Percentiles rank a stretch among this genome's conserved stretches.
Evolutionary conservation across 2,329 filamentous ascomycete genomes (phyloP).

Genomic region (Verruconis gallopava): DNA sequence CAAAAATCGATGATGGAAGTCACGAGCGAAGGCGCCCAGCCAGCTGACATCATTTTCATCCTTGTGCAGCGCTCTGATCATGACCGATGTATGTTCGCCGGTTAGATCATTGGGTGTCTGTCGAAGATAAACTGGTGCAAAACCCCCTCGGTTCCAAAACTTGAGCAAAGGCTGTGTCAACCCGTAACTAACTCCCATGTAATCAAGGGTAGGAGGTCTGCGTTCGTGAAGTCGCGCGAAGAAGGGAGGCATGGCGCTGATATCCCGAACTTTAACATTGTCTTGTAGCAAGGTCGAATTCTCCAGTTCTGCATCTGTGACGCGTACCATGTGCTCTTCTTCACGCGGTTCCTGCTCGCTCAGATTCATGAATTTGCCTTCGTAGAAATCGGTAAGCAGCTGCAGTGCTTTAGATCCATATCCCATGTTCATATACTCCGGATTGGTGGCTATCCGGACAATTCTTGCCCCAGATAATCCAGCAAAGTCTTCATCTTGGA

Average conservation of each 20-base stretch:
- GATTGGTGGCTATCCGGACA: conserved; percentile 91
- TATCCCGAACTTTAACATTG: conserved; percentile 80
- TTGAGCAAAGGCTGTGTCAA: conserved; percentile 78
- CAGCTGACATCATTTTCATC: conserved; percentile 59
- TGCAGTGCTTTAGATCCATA: conserved; percentile 84
- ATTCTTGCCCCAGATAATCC: conserved; percentile 82
- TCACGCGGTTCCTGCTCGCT: conserved; percentile 54
- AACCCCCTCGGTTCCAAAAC: conserved; percentile 87
- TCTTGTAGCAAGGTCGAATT: conserved; percentile 67
- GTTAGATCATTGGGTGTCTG: conserved; percentile 95
- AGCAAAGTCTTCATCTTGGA: conserved; percentile 94
- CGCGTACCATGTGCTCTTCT: conserved; percentile 53
- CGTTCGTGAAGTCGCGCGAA: conserved; percentile 81
- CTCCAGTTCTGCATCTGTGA: conserved; percentile 71
- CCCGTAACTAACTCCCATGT: conserved; percentile 90
- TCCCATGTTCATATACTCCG: conserved; percentile 83
- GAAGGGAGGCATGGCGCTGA: conserved; percentile 80
- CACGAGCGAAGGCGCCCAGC: conserved; percentile 80
- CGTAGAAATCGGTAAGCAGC: conserved; percentile 83
- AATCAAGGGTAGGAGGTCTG: conserved; percentile 69
- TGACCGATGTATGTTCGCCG: conserved; percentile 94
- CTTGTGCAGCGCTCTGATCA: conserved; percentile 67
- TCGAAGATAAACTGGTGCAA: conserved; percentile 81
- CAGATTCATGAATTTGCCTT: conserved; percentile 77
- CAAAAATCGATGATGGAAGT: conserved; percentile 92